These are phyloP conservation scores for Diutina sp. DNA, from an alignment of 1,139 yeast genomes.

Conservation along the genomic window DNA sequence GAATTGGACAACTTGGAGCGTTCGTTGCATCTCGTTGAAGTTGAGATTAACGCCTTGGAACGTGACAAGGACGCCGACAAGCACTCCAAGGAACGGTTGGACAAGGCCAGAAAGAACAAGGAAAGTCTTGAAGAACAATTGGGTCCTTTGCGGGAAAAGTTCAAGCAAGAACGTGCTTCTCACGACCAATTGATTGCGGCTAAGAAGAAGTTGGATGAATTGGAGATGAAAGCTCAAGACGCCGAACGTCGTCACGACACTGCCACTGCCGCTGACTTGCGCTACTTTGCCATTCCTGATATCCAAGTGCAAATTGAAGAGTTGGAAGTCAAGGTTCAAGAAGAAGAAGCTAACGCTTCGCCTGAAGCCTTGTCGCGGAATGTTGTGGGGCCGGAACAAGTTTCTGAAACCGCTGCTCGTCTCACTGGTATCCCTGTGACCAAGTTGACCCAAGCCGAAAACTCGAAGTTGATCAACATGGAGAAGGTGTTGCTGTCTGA, in stretches of 20 bases:
- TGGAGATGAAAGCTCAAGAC: constrained; percentile 84
- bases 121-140: constrained; percentile 80
- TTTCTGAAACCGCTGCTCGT: constrained; percentile 94
- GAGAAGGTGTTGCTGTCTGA: constrained; percentile 69
- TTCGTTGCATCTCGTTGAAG: constrained; percentile 79
- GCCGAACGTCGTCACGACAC: constrained; percentile 97
- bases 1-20: constrained; percentile 90
- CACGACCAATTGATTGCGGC: constrained; percentile 84
- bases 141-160: constrained; percentile 76
- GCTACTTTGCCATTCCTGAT: constrained; percentile 96
- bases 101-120: constrained; percentile 61
- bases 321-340: constrained; percentile 65
- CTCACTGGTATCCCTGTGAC: constrained; percentile 98
- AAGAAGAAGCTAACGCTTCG: constrained; percentile 33
- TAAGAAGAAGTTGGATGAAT: constrained; percentile 82
- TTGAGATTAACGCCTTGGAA: constrained; percentile 92
- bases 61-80: constrained; percentile 89
- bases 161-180: constrained; percentile 78
- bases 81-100: constrained; percentile 76
- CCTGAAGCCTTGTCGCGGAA: constrained; percentile 66
- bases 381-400: constrained; percentile 86
- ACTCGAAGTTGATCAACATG: constrained; percentile 86
- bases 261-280: constrained; percentile 87
- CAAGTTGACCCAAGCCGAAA: constrained; percentile 90
- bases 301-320: constrained; percentile 62